Conservation (phyloP, 768 basidiomycete species). For the Cystobasidiopsis lactophilus region DNA sequence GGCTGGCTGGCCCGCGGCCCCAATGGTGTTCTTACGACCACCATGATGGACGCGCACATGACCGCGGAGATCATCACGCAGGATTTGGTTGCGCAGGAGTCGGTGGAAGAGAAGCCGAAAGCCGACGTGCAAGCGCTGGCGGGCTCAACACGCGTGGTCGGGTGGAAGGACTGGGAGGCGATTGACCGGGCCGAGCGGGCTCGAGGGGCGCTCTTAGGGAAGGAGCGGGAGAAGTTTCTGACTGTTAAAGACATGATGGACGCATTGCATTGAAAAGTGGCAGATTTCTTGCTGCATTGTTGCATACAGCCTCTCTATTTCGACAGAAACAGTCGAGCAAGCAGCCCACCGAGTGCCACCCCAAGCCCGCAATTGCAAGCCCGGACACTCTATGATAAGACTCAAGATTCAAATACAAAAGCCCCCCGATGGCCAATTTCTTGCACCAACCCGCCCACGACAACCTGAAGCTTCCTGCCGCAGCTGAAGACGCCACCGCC, state of each 20-base stretch:
- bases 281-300: no score
- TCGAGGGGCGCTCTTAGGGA: conserved; percentile 31
- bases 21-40: conserved; percentile 68
- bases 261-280: conserved; percentile 11
- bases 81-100: conserved; percentile 30
- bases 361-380: no score
- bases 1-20: conserved; percentile 90
- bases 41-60: conserved; percentile 77
- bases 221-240: conserved; percentile 28
- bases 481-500: no score
- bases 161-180: conserved; percentile 51
- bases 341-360: no score
- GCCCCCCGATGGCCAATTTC: no score
- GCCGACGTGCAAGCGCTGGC: conserved; percentile 31
- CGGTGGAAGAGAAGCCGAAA: conserved; percentile 30
- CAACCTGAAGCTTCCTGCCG: no score
- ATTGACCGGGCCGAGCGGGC: conserved; percentile 50
- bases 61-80: conserved; percentile 48
- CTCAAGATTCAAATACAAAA: no score
- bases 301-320: no score
- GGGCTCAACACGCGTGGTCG: conserved; percentile 30
- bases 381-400: no score
- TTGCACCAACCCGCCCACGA: no score
- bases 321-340: no score
- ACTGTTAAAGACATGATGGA: conserved; percentile 26